These are phyloP conservation scores for Candida ovalis DNA, from an alignment of 805 yeast genomes.

Conservation along the genomic window DNA sequence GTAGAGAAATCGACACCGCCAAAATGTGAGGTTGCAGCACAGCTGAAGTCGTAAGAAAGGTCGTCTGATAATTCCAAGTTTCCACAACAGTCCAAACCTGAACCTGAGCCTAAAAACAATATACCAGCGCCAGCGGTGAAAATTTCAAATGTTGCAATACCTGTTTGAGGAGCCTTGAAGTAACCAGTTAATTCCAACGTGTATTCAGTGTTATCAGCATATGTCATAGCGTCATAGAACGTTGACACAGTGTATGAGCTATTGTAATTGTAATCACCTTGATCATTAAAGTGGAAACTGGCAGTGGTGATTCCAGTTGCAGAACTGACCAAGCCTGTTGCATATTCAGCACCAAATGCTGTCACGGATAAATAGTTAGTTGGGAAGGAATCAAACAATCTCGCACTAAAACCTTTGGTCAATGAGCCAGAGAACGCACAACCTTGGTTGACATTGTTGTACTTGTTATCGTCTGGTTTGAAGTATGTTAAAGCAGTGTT, in stretches of 20 bases:
- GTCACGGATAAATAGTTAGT: neutral
- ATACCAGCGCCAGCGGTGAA: neutral
- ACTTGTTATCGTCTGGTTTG: neutral
- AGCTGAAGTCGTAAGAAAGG: neutral
- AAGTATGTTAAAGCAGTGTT: neutral
- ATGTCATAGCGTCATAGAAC: neutral
- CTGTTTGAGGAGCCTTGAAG: neutral
- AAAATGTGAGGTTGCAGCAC: neutral
- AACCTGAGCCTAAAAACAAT: neutral
- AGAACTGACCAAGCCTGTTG: neutral
- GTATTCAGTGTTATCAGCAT: neutral
- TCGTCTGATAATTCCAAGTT: neutral
- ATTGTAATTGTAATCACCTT: neutral
- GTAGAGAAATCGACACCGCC: neutral
- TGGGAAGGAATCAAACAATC: neutral
- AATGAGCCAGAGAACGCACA: neutral
- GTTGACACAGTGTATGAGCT: neutral
- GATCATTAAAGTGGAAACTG: neutral
- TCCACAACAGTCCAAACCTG: slow-evolving; percentile 1
- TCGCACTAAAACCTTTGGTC: neutral
- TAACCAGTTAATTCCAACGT: neutral
- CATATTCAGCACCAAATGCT: neutral
- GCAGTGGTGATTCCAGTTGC: neutral
- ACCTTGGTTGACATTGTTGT: neutral
- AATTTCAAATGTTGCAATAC: neutral